These are phyloP conservation scores for Solanum hybrid DNA, from an alignment of 305 asterid species.

Conservation along the genomic window DNA sequence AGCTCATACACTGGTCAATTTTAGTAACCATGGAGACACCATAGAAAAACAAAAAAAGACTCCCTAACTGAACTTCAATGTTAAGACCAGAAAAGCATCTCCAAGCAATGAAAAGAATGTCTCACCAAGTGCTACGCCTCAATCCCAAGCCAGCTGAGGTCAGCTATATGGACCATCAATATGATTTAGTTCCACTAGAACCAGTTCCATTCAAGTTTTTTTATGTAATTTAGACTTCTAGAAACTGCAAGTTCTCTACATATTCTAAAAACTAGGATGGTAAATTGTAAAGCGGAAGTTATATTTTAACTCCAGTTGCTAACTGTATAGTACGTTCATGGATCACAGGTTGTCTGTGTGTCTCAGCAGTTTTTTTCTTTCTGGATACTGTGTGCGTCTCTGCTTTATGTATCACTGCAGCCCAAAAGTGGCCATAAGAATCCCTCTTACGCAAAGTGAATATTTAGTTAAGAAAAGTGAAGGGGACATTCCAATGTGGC, in stretches of 20 bases:
- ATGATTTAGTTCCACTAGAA: neutral
- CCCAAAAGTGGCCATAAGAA: neutral
- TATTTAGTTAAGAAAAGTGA: neutral
- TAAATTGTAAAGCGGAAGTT: neutral
- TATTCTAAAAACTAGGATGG: neutral
- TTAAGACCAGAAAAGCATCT: neutral
- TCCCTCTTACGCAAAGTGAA: neutral
- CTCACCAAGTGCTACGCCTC: neutral
- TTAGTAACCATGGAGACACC: neutral
- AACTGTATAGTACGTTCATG: neutral
- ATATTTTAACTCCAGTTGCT: neutral
- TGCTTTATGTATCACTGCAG: neutral
- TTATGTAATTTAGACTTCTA: neutral
- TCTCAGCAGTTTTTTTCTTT: neutral
- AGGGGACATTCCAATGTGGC: neutral
- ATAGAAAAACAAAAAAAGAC: neutral
- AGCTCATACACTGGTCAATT: neutral
- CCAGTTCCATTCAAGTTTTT: neutral
- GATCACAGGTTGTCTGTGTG: neutral
- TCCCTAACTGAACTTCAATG: neutral
- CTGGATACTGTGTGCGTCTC: neutral
- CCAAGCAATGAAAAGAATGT: constrained; percentile 1
- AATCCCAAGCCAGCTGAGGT: neutral
- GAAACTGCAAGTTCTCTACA: neutral
- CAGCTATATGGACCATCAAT: neutral